Base-by-base conservation (phyloP, 768 basidiomycete species). In the Trametes maxima region DNA sequence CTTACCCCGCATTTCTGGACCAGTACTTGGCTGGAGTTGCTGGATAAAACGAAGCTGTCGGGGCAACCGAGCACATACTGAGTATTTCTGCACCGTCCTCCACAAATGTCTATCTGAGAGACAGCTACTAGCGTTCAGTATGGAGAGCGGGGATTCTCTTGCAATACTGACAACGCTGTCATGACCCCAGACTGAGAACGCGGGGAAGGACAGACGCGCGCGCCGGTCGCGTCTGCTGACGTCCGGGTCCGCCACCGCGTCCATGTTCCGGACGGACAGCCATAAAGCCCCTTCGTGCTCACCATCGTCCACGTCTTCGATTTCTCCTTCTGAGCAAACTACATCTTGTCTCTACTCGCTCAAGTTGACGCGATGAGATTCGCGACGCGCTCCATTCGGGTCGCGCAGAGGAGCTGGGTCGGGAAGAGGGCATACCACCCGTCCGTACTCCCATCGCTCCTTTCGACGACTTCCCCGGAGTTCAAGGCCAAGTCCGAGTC, bases 391-490 rank as follows among this genome's bases (percentile, higher is more conserved):
- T 45, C 50, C 12, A 37, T 62, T 17, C 50, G 55, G 14, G 22
- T 57, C 45, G 55, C 50, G 24, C 61, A 54, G 42, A 52, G 55
- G 55, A 57, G 33, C 28, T 12, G 52, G 37, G 55, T 47, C 3
- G 50, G 44, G 47, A 50, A 66, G 53, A 65, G 71, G 53, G 40
- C 66, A 43, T 90, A 90, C 71, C 88, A 92, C 82, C 82, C 87
- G 16, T 83, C 88, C 1, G 83, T 90, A 14, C 79, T 94, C 21
- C 89, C 92, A 0, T 89, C 89, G 10, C 74, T 85, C 44, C 69
- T 93, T 54, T 91, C 90, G 16, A 79, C 86, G 2, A 70, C 83
- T 2, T 85, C 89, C 2, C 84, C 87, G 8, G 90, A 92, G 68
- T 95, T 94, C 73, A 74, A 75, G 33, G 79, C 81, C 8, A 91